Conservation (phyloP, 495 filamentous ascomycete genomes). For the Cryomyces antarcticus region DNA sequence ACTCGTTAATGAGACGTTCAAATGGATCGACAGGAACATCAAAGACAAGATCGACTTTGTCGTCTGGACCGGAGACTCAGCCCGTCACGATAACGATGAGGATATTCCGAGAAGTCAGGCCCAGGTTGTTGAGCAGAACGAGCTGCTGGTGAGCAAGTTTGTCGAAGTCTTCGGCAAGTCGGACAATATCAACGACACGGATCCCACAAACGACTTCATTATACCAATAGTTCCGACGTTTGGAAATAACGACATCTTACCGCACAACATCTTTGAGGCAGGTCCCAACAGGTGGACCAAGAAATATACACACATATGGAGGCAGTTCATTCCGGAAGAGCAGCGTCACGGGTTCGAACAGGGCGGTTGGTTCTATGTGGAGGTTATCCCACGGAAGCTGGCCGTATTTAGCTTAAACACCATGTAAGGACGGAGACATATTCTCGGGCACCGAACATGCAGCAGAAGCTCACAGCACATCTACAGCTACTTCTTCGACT, state of each 20-base stretch:
- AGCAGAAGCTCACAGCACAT: no score
- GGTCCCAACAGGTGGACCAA: conserved; percentile 76
- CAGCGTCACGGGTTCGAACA: conserved; percentile 81
- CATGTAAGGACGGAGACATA: conserved; percentile 20
- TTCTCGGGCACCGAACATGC: neutral
- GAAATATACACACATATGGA: conserved; percentile 55
- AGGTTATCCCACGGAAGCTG: conserved; percentile 72
- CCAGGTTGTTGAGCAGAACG: conserved; percentile 60
- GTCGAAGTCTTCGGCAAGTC: conserved; percentile 43
- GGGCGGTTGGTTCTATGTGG: conserved; percentile 85
- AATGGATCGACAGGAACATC: conserved; percentile 74
- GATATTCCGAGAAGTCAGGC: conserved; percentile 48
- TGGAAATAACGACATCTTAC: conserved; percentile 94
- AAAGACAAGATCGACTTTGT: conserved; percentile 81
- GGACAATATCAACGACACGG: conserved; percentile 22
- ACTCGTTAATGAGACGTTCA: conserved; percentile 75
- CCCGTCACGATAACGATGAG: conserved; percentile 87
- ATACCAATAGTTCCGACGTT: conserved; percentile 79
- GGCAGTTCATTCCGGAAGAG: conserved; percentile 71
- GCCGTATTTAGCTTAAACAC: conserved; percentile 93
- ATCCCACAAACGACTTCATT: conserved; percentile 34
- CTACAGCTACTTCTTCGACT: conserved; percentile 62
- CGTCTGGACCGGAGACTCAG: conserved; percentile 93
- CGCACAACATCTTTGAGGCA: conserved; percentile 77
- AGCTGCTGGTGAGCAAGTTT: conserved; percentile 56